Percentiles rank a stretch among this genome's conserved stretches.
Conservation (phyloP, 2,329 filamentous ascomycete species). For the Fusarium xylarioides region DNA sequence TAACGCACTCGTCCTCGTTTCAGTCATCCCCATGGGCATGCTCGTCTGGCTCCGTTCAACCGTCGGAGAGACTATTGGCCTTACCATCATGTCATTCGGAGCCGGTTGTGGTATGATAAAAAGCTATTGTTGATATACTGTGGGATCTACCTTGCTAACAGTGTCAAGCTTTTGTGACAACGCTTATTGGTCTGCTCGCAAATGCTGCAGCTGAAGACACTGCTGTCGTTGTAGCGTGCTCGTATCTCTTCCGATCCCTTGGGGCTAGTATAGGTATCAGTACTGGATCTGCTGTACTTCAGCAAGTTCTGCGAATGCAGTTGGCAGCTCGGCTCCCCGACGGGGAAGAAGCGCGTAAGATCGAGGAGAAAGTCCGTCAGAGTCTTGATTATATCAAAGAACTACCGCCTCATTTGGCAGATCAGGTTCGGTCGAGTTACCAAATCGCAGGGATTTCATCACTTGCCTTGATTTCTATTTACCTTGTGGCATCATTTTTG, state of each 20-base stretch:
- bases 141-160: neutral
- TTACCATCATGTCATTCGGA: constrained; percentile 58
- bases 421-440: constrained; percentile 73
- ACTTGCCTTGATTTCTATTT: constrained; percentile 50
- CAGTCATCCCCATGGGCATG: constrained; percentile 64
- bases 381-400: constrained; percentile 74
- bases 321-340: constrained; percentile 63
- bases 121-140: neutral
- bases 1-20: constrained; percentile 63
- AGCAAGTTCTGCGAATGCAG: constrained; percentile 69
- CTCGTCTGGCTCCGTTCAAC: constrained; percentile 60
- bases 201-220: constrained; percentile 74
- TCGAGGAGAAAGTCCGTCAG: constrained; percentile 74
- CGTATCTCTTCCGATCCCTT: constrained; percentile 81
- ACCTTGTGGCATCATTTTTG: constrained; percentile 52
- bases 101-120: constrained; percentile 47
- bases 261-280: constrained; percentile 81
- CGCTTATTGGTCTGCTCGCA: constrained; percentile 75
- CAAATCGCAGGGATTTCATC: constrained; percentile 56
- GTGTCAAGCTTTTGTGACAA: constrained; percentile 52
- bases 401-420: constrained; percentile 67
- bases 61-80: constrained; percentile 63
- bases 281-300: constrained; percentile 75
- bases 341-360: constrained; percentile 68
- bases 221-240: constrained; percentile 80